Evolutionary conservation across 257 asterid genomes (phyloP), one percentile per base, ranked within the genome.

Genomic region (Gynochthodes officinalis): DNA sequence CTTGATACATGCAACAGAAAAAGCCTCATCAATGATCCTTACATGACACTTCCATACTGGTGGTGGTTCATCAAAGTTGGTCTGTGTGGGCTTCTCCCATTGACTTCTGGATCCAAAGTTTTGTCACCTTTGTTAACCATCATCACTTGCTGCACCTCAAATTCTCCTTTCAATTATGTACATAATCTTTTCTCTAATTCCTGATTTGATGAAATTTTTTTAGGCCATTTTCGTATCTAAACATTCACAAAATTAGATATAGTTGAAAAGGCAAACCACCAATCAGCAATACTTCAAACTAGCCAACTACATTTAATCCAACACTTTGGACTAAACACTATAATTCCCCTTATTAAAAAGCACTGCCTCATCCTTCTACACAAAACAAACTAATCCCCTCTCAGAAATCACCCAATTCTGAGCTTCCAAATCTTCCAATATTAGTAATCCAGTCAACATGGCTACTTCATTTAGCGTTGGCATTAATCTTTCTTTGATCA

Each of bases 221-320:
- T 18, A 46, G 52, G 23, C 55, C 5, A 50, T 50, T 50, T 50
- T 50, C 55, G 25, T 50, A 16, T 50, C 5, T 5, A 9, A 10
- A 50, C n/a, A 5, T 50, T 16, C 37, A 28, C 3, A 37, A 46
- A n/a, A 67, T 30, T 64, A 21, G 8, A 15, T 43, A 13, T 60
- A 15, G 54, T 50, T 7, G 32, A 72, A 69, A 27, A 44, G 25
- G 62, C 43, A 27, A 46, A 32, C 76, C 2, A 32, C n/a, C n/a
- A 70, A 72, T 35, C 55, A 28, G 16, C 35, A 7, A 2, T 33
- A 18, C 50, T 73, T 60, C 37, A n/a, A 43, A 7, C 39, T 19
- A 54, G n/a, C 39, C 59, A 30, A 53, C 72, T 43, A 42, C 60
- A 65, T 52, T 33, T 32, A 37, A 50, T 52, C 63, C 37, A 71